phyloP scores from a whole-genome alignment of 495 filamentous ascomycete genomes.

The Letharia columbiana region DNA sequence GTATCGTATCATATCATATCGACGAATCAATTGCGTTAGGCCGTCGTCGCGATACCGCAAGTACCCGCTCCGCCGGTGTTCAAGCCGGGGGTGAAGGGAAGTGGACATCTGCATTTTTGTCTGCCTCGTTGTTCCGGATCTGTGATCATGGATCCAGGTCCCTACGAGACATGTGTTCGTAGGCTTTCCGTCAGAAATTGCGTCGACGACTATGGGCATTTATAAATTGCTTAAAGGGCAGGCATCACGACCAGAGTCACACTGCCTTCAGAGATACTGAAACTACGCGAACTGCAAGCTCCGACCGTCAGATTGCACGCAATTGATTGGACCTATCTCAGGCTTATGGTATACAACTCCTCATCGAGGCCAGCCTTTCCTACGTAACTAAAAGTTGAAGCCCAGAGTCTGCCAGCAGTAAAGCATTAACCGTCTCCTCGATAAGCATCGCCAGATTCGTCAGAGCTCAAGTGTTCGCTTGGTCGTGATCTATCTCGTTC shows the following conservation, averaged over 20 bases:
- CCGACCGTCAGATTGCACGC: background rate
- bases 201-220: too few species aligned
- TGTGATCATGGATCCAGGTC: too few species aligned
- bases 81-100: too few species aligned
- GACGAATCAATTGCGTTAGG: too few species aligned
- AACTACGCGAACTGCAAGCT: background rate
- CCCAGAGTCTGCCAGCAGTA: constrained; percentile 11
- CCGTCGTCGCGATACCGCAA: too few species aligned
- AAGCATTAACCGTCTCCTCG: background rate
- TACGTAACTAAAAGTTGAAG: constrained; percentile 3
- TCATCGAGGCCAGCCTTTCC: background rate
- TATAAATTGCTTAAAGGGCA: background rate
- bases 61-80: too few species aligned
- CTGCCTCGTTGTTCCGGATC: too few species aligned
- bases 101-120: too few species aligned
- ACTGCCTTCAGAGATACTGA: background rate
- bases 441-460: constrained; percentile 7
- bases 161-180: too few species aligned
- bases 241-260: background rate
- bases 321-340: background rate
- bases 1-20: too few species aligned
- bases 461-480: constrained; percentile 12
- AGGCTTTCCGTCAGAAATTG: too few species aligned
- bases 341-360: background rate
- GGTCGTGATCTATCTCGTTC: constrained; percentile 4